phyloP scores from a whole-genome alignment of 2,329 filamentous ascomycete species.

The Stagonosporopsis rhizophila region DNA sequence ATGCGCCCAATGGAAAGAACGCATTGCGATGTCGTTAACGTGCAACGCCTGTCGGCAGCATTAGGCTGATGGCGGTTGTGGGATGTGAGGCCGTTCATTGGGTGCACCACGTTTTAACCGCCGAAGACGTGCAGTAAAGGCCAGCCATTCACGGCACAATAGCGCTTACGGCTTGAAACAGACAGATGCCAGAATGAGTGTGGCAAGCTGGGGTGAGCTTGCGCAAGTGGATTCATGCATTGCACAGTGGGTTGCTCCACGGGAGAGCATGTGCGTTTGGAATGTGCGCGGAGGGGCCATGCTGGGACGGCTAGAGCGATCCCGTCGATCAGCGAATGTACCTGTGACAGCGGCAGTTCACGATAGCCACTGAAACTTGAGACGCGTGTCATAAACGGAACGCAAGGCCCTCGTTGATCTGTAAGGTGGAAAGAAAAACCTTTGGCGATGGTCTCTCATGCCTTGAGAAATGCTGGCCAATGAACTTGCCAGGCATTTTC shows the following conservation, averaged over 20 bases:
- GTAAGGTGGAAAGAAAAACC: background rate
- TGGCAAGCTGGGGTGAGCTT: constrained; percentile 22
- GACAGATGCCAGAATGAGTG: constrained; percentile 19
- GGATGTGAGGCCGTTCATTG: constrained; percentile 21
- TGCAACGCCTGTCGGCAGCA: constrained; percentile 26
- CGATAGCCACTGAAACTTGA: constrained; percentile 13
- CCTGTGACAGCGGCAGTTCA: constrained; percentile 8
- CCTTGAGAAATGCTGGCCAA: background rate
- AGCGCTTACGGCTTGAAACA: constrained; percentile 41
- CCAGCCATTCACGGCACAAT: constrained; percentile 39
- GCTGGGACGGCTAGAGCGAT: background rate
- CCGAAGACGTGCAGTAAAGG: constrained; percentile 30
- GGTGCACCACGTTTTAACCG: constrained; percentile 30
- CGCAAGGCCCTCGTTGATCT: background rate
- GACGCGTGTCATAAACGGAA: constrained; percentile 7
- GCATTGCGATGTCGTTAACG: constrained; percentile 27
- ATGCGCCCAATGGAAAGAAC: constrained; percentile 29
- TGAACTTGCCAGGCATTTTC: background rate
- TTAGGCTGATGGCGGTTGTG: constrained; percentile 14
- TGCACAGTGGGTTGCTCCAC: background rate
- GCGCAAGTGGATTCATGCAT: constrained; percentile 13
- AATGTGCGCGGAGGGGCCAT: constrained; percentile 9
- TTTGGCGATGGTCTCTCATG: too few relatives aligned
- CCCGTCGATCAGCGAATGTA: constrained; percentile 4
- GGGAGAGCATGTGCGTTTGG: constrained; percentile 1